Base-by-base conservation (phyloP, 352 stramenopile genomes). In the Globisporangium echinulatum region DNA sequence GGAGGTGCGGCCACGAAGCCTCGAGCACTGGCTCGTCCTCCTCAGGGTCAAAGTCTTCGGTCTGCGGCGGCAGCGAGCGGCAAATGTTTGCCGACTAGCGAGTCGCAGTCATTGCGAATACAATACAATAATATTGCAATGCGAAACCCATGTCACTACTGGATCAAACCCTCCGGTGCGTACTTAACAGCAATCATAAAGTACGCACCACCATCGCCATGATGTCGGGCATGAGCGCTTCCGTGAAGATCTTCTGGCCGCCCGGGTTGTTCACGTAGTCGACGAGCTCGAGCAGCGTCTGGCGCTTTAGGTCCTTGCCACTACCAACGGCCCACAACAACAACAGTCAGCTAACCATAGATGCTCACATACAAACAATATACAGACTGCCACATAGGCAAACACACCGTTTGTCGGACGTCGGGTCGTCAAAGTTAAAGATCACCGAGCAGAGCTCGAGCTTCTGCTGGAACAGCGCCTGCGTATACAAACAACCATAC, bases 281-380 rank as follows among this genome's bases (percentile, higher is more conserved):
- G 36, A 99, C 96, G 6, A 99, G 85, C 72, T 99, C 97, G 43
- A 99, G 79, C 15, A 99, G 77, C 44, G 97, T 99, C 68, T 99
- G 96, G 39, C 97, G 91, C 80, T 99, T 99, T 62, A 99, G 86
- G 66, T 99, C 97, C 70, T 92, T 92, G 51, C 85, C 84, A 58
- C 83, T 93, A 56, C 46, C 9, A 13, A 15, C 52, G 13, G 9
- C 6, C 1, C 58, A 63, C 56, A 56, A 11, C 37, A 56, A 39
- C 56, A 40, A 62, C 25, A 33, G 25, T 33, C 25, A 33, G 25
- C 25, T 2, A 33, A 33, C 25, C 25, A 1, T 3, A 33, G 25
- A 33, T 33, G 47, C 38, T 8, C 42, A 38, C 33, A 42, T 44
- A 44, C 40, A 10, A 44, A 53, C 11, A 54, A 7, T 1, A 37